A percentile compares a stretch with the other conserved stretches of the same genome.
These are phyloP conservation scores for Chlorella vulgaris DNA, from an alignment of 139 green algal genomes.

Conservation along the genomic window DNA sequence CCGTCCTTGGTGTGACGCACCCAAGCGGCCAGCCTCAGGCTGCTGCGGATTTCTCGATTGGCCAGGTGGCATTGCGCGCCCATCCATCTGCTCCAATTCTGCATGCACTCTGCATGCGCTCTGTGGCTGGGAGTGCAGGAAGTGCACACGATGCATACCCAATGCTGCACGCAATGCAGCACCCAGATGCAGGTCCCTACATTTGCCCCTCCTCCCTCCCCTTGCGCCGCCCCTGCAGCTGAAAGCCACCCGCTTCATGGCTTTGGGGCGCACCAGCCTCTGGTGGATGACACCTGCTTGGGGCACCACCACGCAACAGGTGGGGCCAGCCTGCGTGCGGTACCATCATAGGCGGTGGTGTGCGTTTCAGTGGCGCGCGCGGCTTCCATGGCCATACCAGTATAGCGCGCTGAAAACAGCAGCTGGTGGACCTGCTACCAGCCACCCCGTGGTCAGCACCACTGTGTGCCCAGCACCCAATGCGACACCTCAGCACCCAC, in stretches of 20 bases:
- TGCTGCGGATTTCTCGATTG: background rate
- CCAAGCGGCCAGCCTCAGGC: background rate
- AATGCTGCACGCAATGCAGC: background rate
- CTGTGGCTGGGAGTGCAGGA: too few relatives aligned
- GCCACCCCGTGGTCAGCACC: too few relatives aligned
- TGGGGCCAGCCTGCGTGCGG: too few relatives aligned
- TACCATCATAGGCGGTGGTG: too few relatives aligned
- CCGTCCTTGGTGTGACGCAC: background rate
- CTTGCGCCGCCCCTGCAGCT: background rate
- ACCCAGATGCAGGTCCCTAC: background rate
- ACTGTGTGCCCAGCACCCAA: too few relatives aligned
- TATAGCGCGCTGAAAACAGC: too few relatives aligned
- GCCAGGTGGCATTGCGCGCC: background rate
- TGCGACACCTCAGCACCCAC: background rate
- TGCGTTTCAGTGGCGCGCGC: too few relatives aligned
- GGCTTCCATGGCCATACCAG: too few relatives aligned
- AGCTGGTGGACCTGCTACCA: too few relatives aligned
- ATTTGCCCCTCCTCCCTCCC: background rate
- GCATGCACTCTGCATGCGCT: too few relatives aligned
- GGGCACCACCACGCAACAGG: slow-evolving; percentile 58
- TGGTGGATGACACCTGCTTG: slow-evolving; percentile 97
- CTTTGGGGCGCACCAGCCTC: slow-evolving; percentile 59
- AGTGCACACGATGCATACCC: too few relatives aligned
- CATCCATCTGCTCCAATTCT: background rate
- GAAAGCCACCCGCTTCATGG: slow-evolving; percentile 43